phyloP scores from a whole-genome alignment of 1,284 basidiomycete genomes.

The Trichosporon sp. region DNA sequence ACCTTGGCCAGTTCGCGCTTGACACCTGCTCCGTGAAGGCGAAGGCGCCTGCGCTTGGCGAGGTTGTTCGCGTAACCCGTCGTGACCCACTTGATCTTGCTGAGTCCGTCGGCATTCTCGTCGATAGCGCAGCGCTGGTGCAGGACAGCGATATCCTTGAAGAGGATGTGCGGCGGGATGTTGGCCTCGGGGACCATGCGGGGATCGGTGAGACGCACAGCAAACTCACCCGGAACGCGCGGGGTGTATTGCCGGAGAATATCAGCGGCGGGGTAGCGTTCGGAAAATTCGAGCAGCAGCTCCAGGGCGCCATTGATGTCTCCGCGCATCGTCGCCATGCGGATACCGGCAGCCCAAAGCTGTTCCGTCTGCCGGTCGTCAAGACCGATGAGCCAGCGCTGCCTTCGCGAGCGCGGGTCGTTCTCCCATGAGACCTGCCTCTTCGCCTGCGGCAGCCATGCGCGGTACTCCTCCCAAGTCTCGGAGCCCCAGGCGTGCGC shows the following conservation, averaged over 20 bases:
- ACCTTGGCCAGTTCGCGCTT: slow-evolving; percentile 23
- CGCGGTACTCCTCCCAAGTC: slow-evolving; percentile 45
- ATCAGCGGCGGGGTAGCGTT: slow-evolving; percentile 42
- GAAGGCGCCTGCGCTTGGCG: slow-evolving; percentile 41
- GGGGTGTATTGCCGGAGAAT: slow-evolving; percentile 42
- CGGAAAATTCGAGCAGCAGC: slow-evolving; percentile 43
- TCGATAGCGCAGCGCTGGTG: slow-evolving; percentile 50
- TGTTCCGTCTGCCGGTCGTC: slow-evolving; percentile 49
- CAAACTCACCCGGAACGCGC: slow-evolving; percentile 33
- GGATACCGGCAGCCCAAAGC: slow-evolving; percentile 47
- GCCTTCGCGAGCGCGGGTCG: slow-evolving; percentile 19
- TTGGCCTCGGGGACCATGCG: slow-evolving; percentile 45
- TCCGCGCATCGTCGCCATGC: slow-evolving; percentile 40
- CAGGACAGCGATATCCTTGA: slow-evolving; percentile 49
- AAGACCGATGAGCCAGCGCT: slow-evolving; percentile 41
- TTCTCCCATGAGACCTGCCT: not conserved
- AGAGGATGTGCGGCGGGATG: slow-evolving; percentile 54
- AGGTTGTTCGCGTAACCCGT: slow-evolving; percentile 42
- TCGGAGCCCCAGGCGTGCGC: slow-evolving; percentile 38
- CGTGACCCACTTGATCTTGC: slow-evolving; percentile 43
- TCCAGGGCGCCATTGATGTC: slow-evolving; percentile 26
- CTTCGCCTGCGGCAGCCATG: slow-evolving; percentile 23
- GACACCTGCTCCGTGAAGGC: slow-evolving; percentile 40
- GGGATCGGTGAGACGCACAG: slow-evolving; percentile 44
- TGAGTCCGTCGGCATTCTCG: slow-evolving; percentile 40